Evolutionary conservation across 78 protist genomes (phyloP).

Genomic region (slime mould (Dictyostelium discoideum)): DNA sequence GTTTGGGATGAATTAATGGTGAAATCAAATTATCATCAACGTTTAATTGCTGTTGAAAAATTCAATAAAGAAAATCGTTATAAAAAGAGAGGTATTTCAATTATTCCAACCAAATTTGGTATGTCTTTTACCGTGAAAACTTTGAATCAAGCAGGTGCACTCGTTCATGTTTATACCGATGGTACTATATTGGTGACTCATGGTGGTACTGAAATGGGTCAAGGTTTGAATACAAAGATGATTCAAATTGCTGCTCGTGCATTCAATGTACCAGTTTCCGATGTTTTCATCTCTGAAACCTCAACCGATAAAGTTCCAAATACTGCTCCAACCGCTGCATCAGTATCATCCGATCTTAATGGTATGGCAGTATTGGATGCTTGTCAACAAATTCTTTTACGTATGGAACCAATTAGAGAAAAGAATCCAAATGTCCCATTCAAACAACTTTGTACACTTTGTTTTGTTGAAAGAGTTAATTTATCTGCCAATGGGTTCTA

Average conservation of each 20-base stretch:
- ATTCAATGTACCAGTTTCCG: slow-evolving; percentile 83
- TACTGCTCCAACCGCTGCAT: slow-evolving; percentile 96
- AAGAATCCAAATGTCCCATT: slow-evolving; percentile 57
- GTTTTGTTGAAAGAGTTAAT: slow-evolving; percentile 87
- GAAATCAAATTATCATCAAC: slow-evolving; percentile 18
- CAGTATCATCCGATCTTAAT: slow-evolving; percentile 93
- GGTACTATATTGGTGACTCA: slow-evolving; percentile 96
- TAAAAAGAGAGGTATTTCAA: slow-evolving; percentile 95
- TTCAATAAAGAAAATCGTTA: slow-evolving; percentile 92
- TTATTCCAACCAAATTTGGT: slow-evolving; percentile 94
- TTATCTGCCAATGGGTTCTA: slow-evolving; percentile 95
- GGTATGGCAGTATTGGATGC: slow-evolving; percentile 96
- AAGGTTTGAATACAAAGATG: slow-evolving; percentile 96
- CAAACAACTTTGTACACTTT: slow-evolving; percentile 65
- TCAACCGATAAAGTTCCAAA: slow-evolving; percentile 92
- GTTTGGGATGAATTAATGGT: slow-evolving; percentile 74
- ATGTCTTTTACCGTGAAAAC: slow-evolving; percentile 89
- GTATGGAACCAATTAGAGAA: slow-evolving; percentile 87
- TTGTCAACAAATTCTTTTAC: slow-evolving; percentile 85
- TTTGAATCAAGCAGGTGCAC: slow-evolving; percentile 93
- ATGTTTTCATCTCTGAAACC: slow-evolving; percentile 90
- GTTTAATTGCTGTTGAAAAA: slow-evolving; percentile 18
- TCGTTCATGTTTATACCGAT: slow-evolving; percentile 92
- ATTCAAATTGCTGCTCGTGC: slow-evolving; percentile 88
- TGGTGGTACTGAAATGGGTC: slow-evolving; percentile 99